Evolutionary conservation across 495 filamentous ascomycete species (phyloP), one percentile per base, ranked within the genome.

Genomic region (Xylaria scruposa): DNA sequence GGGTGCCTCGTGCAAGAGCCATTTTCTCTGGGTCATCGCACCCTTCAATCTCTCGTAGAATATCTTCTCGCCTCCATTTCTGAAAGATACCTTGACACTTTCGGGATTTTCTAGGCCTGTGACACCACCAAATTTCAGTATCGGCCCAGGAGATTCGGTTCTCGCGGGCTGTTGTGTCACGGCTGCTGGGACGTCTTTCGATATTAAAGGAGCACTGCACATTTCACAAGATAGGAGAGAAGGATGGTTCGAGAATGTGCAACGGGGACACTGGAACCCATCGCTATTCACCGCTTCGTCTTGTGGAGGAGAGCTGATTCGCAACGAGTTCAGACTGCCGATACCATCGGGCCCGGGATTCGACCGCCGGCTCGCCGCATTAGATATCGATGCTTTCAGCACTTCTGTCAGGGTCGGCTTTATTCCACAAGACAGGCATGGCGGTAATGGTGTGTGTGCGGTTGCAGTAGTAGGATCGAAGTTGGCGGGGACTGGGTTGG

Each of bases 161-260:
- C 93, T 86, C 33, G 79, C 70, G 19, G 79, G 78, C 65, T 68
- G 60, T 29, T 82, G 81, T 40, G 79, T 66, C 51, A 84, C 69
- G 60, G 81, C 77, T 29, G 77, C 73, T 33, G 87, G 84, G 3
- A 87, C 70, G 67, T 90, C 84, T 38, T 86, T 84, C 1, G 90
- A 89, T 24, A 91, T 78, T 0, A 98, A 81, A 10, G 94, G 88
- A 21, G 90, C 92, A 4, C 94, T 94, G 75, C 96, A 99, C 59
- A 99, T 93, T 80, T 99, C 96, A 77, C 96, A 98, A 21, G 90
- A 89, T 0, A 89, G 78, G 4, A 99, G 83, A 24, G 92, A 97
- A 3, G 94, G 93, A 80, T 98, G 94, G 76, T 99, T 99, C 40
- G 90, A 81, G 79, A 98, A 98, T 10, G 96, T 99, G 78, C 96